Conservation (phyloP, 495 filamentous ascomycete genomes). For the Penicillium arizonense region DNA sequence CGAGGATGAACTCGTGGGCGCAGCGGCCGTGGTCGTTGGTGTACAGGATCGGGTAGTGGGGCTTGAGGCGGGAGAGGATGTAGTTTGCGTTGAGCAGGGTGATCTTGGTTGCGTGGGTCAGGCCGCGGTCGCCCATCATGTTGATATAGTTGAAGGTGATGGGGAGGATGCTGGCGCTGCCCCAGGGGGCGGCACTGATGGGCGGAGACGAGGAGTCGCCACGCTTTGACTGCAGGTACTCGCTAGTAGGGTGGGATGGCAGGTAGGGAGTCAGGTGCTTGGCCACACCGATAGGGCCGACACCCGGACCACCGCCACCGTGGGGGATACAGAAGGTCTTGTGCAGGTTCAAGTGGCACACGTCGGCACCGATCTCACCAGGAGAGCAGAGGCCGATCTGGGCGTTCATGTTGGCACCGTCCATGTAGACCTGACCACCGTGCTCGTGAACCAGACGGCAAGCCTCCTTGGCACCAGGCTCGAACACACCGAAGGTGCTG, state of each 20-base stretch:
- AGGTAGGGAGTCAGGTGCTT: constrained; percentile 75
- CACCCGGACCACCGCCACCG: constrained; percentile 92
- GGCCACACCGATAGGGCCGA: constrained; percentile 93
- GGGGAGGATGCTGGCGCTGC: constrained; percentile 89
- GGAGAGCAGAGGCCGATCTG: constrained; percentile 97
- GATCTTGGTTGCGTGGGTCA: constrained; percentile 94
- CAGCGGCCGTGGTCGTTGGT: constrained; percentile 86
- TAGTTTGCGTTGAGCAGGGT: constrained; percentile 97
- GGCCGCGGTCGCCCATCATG: constrained; percentile 89
- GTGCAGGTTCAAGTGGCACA: constrained; percentile 97
- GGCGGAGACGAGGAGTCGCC: constrained; percentile 56
- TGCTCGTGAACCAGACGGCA: constrained; percentile 83
- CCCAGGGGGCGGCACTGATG: constrained; percentile 85
- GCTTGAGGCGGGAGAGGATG: constrained; percentile 86
- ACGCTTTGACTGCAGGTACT: constrained; percentile 61
- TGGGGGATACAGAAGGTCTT: constrained; percentile 99
- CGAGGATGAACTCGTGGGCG: constrained; percentile 98
- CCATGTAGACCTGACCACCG: constrained; percentile 98
- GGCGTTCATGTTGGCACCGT: constrained; percentile 98
- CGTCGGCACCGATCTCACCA: constrained; percentile 95
- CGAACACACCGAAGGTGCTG: constrained; percentile 94
- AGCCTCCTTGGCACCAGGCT: constrained; percentile 84
- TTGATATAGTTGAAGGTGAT: constrained; percentile 98
- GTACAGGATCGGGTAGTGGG: constrained; percentile 89
- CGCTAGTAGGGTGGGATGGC: constrained; percentile 65